Conservation (phyloP, 176 grass and related monocot genomes). For the Pontederia crassipes region DNA sequence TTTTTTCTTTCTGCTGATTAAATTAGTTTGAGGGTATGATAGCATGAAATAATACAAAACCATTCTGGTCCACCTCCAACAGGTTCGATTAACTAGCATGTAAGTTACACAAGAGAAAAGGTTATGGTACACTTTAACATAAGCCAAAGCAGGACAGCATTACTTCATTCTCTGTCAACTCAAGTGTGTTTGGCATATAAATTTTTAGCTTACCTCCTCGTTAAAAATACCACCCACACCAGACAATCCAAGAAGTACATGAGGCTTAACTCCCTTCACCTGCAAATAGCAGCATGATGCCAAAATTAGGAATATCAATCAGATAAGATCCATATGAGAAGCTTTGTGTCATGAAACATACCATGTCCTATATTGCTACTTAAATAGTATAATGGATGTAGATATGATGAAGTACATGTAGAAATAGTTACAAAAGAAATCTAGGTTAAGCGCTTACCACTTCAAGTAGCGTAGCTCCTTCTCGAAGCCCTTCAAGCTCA, state of each 20-base stretch:
- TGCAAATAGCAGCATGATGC: constrained; percentile 13
- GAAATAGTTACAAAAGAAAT: background rate
- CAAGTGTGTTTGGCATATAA: background rate
- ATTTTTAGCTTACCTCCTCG: constrained; percentile 49
- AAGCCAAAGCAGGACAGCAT: background rate
- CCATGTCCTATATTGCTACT: background rate
- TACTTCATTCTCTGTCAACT: background rate
- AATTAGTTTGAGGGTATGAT: too few species aligned
- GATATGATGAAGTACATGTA: constrained; percentile 5
- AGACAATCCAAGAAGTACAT: constrained; percentile 96
- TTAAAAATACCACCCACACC: constrained; percentile 97
- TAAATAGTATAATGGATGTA: constrained; percentile 1
- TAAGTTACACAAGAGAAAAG: too few species aligned
- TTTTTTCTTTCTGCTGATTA: too few species aligned
- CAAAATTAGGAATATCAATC: constrained; percentile 3
- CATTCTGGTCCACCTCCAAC: too few species aligned
- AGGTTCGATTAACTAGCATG: too few species aligned
- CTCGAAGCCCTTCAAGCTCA: constrained; percentile 62
- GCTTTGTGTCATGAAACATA: background rate
- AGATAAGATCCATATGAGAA: background rate
- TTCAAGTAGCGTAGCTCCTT: constrained; percentile 84
- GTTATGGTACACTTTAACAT: too few species aligned
- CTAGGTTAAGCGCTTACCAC: constrained; percentile 45
- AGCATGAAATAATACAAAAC: too few species aligned
- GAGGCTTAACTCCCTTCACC: constrained; percentile 92